Conservation (phyloP, 306 rosid species). For the Crataegus laevigata region DNA sequence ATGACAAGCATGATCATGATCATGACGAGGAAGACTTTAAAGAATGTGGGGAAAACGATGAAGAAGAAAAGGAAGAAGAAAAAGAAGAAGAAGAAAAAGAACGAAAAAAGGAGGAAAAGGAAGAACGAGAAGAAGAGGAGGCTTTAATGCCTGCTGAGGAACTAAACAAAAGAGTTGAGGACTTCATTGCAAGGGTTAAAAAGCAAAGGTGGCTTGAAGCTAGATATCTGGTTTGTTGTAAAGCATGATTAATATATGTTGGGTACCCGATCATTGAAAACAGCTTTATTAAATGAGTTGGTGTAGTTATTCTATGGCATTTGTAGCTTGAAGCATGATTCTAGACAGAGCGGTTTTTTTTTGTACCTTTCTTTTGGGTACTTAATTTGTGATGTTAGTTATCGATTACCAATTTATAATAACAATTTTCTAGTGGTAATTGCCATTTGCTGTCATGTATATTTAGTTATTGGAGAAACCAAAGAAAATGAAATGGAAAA, state of each 20-base stretch:
- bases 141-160: conserved; percentile 33
- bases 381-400: not conserved
- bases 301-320: not conserved
- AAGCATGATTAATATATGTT: conserved; percentile 2
- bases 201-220: conserved; percentile 43
- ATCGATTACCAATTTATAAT: too few species aligned
- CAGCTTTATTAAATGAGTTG: not conserved
- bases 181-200: conserved; percentile 42
- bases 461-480: not conserved
- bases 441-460: not conserved
- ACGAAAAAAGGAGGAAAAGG: not conserved
- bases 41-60: not conserved
- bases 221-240: not conserved
- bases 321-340: not conserved
- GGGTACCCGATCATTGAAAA: not conserved
- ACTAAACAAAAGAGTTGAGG: conserved; percentile 37
- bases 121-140: not conserved
- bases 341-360: not conserved
- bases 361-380: not conserved
- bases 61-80: not conserved
- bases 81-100: not conserved
- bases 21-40: conserved; percentile 3
- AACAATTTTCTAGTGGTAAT: not conserved
- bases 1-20: not conserved
- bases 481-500: not conserved